A percentile compares a stretch with the other conserved stretches of the same genome.
Evolutionary conservation across 2,329 filamentous ascomycete genomes (phyloP).

Genomic region (Botrytis tulipae): DNA sequence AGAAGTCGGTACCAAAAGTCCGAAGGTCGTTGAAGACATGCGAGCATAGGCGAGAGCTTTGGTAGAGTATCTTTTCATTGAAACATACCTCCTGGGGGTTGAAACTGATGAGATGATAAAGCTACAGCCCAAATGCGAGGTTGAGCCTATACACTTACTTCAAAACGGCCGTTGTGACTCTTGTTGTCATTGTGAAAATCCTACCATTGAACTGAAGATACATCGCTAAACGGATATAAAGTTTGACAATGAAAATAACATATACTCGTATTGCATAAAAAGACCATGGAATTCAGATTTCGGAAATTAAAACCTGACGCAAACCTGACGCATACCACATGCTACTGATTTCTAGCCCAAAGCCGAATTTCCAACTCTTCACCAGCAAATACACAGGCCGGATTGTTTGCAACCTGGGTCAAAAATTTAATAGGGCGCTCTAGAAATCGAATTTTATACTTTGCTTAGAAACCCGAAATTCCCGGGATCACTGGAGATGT

Average conservation of each 20-base stretch:
- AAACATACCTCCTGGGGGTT: background rate
- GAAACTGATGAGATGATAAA: background rate
- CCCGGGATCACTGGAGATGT: background rate
- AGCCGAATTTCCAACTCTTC: fast-evolving
- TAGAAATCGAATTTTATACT: background rate
- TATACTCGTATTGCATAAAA: background rate
- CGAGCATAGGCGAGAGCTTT: background rate
- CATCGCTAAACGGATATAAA: background rate
- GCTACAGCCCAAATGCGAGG: fast-evolving
- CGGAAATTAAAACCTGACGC: too few relatives aligned
- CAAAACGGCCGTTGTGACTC: too few relatives aligned
- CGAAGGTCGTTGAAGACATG: too few relatives aligned
- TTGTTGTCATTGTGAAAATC: background rate
- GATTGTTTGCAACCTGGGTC: background rate
- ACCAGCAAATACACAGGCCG: fast-evolving
- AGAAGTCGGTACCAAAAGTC: too few relatives aligned
- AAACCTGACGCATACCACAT: background rate
- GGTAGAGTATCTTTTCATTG: too few relatives aligned
- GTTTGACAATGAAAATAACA: background rate
- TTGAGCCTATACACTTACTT: background rate
- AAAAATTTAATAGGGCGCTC: background rate
- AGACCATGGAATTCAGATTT: too few relatives aligned
- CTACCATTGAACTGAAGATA: background rate
- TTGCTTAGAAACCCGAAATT: background rate
- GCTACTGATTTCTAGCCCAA: background rate